Conservation (phyloP, 1,284 basidiomycete species). For the Porodaedalea pini region DNA sequence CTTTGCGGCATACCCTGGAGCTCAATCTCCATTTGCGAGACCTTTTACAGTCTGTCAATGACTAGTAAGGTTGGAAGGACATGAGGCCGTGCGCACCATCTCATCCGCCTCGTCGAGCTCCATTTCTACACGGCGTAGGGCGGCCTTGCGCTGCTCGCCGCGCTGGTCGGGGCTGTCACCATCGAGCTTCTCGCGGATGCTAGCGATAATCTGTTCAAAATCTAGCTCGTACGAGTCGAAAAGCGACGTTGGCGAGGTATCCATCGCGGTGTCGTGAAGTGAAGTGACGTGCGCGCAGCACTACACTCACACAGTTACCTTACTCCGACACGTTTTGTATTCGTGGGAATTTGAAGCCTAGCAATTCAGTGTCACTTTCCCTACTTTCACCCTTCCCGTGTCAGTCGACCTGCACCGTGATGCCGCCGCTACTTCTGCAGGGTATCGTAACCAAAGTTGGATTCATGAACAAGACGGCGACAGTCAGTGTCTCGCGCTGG, state of each 20-base stretch:
- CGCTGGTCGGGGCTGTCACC: conserved; percentile 53
- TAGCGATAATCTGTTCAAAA: conserved; percentile 68
- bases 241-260: conserved; percentile 71
- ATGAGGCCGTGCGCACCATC: conserved; percentile 56
- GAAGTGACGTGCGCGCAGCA: conserved; percentile 1
- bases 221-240: conserved; percentile 83
- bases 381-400: not conserved
- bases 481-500: conserved; percentile 71
- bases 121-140: conserved; percentile 85
- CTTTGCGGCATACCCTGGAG: conserved; percentile 93
- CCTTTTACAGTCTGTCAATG: conserved; percentile 40
- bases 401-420: conserved; percentile 28
- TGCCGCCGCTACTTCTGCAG: conserved; percentile 72
- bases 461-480: conserved; percentile 77
- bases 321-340: no score
- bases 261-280: conserved; percentile 46
- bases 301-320: not conserved
- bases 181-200: conserved; percentile 67
- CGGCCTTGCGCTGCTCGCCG: conserved; percentile 78
- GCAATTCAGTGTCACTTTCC: not conserved
- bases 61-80: not conserved
- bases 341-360: conserved; percentile 5
- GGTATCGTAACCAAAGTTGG: conserved; percentile 76
- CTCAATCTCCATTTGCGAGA: conserved; percentile 99
- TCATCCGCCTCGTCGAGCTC: conserved; percentile 98